These are phyloP conservation scores for Metarhizium rileyi DNA, from an alignment of 2,329 filamentous ascomycete species.

Conservation along the genomic window DNA sequence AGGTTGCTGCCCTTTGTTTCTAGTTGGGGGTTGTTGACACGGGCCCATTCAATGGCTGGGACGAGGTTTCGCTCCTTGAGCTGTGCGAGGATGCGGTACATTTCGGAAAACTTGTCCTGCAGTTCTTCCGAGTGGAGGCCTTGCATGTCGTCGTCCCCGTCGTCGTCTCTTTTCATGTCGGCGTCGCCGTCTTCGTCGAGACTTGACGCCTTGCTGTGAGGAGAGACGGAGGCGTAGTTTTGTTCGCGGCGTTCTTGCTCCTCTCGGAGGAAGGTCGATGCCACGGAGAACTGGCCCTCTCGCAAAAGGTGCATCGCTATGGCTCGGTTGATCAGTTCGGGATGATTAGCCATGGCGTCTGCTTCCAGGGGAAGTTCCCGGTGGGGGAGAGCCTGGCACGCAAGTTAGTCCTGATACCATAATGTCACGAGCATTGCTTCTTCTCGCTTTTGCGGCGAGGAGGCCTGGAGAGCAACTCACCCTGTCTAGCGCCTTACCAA, in stretches of 20 bases:
- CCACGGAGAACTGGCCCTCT: constrained; percentile 86
- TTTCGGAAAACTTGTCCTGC: constrained; percentile 73
- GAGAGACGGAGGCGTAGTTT: constrained; percentile 9
- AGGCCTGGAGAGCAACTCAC: constrained; percentile 31
- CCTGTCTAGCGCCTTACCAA: constrained; percentile 77
- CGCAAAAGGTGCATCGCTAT: constrained; percentile 95
- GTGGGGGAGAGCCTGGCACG: constrained; percentile 26
- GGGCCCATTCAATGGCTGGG: constrained; percentile 83
- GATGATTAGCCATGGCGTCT: constrained; percentile 68
- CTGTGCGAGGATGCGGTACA: constrained; percentile 82
- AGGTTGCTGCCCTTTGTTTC: constrained; percentile 82
- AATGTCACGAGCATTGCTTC: not conserved
- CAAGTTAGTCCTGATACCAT: constrained; percentile 9
- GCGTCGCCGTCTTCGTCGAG: constrained; percentile 23
- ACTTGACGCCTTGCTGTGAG: constrained; percentile 8
- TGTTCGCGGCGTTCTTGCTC: constrained; percentile 30
- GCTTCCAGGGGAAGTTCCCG: constrained; percentile 67
- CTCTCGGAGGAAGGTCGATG: constrained; percentile 75
- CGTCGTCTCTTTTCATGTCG: constrained; percentile 20
- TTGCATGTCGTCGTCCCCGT: constrained; percentile 16
- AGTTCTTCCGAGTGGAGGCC: constrained; percentile 38
- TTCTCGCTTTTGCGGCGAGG: not conserved
- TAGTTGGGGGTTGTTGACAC: constrained; percentile 57
- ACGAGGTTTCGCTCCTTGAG: constrained; percentile 65
- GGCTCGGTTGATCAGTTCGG: constrained; percentile 76